phyloP scores from a whole-genome alignment of 805 yeast species.

The Candida xyloterini region DNA sequence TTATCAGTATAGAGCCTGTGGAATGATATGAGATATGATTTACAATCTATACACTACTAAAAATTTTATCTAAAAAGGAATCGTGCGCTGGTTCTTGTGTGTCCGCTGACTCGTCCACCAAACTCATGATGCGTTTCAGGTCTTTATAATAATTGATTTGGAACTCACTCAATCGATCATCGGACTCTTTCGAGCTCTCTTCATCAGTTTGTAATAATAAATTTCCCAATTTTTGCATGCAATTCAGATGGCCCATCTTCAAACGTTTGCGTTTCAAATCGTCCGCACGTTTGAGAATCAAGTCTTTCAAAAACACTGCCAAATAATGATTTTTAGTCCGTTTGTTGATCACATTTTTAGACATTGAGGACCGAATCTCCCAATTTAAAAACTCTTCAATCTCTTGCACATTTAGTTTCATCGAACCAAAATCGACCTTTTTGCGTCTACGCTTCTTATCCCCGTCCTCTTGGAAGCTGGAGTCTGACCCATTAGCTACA shows the following conservation, averaged over 20 bases:
- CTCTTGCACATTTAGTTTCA: constrained; percentile 17
- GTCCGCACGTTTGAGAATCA: constrained; percentile 19
- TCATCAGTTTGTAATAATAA: constrained; percentile 13
- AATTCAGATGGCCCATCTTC: constrained; percentile 26
- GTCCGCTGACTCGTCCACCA: constrained; percentile 12
- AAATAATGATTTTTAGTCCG: constrained; percentile 27
- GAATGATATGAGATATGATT: constrained; percentile 3
- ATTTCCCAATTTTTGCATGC: constrained; percentile 15
- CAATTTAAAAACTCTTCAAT: constrained; percentile 24
- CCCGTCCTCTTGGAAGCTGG: constrained; percentile 12
- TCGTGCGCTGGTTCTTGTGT: constrained; percentile 3
- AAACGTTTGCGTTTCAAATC: constrained; percentile 20
- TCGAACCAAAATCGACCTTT: constrained; percentile 17
- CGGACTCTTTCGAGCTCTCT: not conserved
- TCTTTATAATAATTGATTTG: constrained; percentile 21
- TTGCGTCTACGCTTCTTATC: constrained; percentile 13
- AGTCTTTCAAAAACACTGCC: constrained; percentile 28
- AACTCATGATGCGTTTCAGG: constrained; percentile 12
- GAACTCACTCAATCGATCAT: constrained; percentile 17
- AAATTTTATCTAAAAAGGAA: constrained; percentile 7
- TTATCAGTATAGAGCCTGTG: constrained; percentile 47
- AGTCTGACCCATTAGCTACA: not conserved
- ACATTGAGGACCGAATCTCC: constrained; percentile 25
- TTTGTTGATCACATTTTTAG: constrained; percentile 24
- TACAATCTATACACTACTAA: constrained; percentile 3